Conservation (phyloP, 2,329 filamentous ascomycete species). For the Thelonectria discophora region DNA sequence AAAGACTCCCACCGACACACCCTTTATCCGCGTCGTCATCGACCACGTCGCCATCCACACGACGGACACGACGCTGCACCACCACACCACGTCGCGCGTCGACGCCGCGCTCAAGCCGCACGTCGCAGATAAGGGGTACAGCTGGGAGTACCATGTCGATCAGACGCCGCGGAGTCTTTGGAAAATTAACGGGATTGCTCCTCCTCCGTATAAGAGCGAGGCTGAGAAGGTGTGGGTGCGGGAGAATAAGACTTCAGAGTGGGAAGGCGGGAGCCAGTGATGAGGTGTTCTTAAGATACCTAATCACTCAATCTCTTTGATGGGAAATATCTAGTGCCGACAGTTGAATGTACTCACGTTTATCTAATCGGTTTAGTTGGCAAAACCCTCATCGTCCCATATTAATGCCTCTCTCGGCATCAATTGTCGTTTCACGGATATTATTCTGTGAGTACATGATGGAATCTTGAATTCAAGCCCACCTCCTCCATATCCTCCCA, state of each 20-base stretch:
- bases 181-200: conserved; percentile 53
- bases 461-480: no score
- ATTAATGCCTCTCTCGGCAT: no score
- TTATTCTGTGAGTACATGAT: no score
- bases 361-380: no score
- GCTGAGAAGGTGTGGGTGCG: conserved; percentile 45
- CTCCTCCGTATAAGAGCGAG: conserved; percentile 48
- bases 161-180: conserved; percentile 55
- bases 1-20: conserved; percentile 31
- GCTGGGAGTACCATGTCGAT: conserved; percentile 54
- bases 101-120: conserved; percentile 50
- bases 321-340: no score
- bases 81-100: conserved; percentile 25
- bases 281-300: no score
- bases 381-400: no score
- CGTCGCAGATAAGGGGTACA: conserved; percentile 52
- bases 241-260: not conserved
- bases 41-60: conserved; percentile 40
- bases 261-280: not conserved
- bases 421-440: no score
- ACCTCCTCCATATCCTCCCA: no score
- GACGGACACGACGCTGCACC: conserved; percentile 29
- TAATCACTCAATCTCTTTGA: no score
- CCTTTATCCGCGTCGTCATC: conserved; percentile 48
- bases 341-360: no score